Conservation (phyloP, 495 filamentous ascomycete species). For the Massariosphaeria phaeospora region DNA sequence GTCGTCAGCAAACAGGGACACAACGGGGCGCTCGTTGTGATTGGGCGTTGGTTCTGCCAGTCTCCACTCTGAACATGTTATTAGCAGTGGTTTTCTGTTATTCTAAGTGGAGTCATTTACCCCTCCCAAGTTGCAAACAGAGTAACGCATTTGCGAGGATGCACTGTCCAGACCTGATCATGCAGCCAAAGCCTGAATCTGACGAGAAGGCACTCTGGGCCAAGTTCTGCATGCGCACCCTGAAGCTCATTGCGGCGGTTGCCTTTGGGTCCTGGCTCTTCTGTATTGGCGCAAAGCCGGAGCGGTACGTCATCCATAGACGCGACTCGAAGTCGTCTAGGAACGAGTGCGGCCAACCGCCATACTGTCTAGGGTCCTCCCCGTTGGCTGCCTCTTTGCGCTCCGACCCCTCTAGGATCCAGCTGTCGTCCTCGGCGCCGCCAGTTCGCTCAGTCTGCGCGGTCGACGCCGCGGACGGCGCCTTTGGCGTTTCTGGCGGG, state of each 20-base stretch:
- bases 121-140: conserved; percentile 70
- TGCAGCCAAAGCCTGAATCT: conserved; percentile 97
- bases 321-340: conserved; percentile 88
- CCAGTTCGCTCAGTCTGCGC: conserved; percentile 29
- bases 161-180: conserved; percentile 96
- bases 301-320: conserved; percentile 96
- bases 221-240: conserved; percentile 75
- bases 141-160: conserved; percentile 80
- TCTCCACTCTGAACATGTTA: conserved; percentile 79
- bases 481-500: conserved; percentile 7
- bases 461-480: conserved; percentile 26
- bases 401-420: conserved; percentile 29
- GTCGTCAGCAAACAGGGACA: conserved; percentile 85
- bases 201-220: conserved; percentile 82
- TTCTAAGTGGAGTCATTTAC: too few relatives aligned
- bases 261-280: conserved; percentile 67
- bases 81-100: too few relatives aligned
- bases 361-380: conserved; percentile 40
- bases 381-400: conserved; percentile 27
- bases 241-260: conserved; percentile 69
- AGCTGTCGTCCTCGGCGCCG: conserved; percentile 26
- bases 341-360: conserved; percentile 80
- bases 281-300: conserved; percentile 78
- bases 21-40: conserved; percentile 62
- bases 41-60: conserved; percentile 46